These are phyloP conservation scores for Colletotrichum sp. DNA, from an alignment of 2,329 filamentous ascomycete species.

Conservation along the genomic window DNA sequence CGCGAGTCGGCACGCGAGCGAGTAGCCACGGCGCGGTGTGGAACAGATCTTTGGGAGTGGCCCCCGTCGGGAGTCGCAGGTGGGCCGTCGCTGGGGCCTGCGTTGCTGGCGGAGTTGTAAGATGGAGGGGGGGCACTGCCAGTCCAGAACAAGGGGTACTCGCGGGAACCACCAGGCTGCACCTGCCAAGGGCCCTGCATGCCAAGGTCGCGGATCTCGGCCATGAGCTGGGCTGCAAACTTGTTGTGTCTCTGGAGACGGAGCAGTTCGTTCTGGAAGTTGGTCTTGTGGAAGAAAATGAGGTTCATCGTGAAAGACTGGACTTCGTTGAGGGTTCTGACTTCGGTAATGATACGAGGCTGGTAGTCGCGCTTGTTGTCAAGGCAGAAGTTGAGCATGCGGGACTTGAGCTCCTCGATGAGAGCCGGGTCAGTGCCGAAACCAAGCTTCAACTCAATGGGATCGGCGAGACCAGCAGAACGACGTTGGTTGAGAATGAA, in stretches of 20 bases:
- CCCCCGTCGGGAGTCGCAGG: slow-evolving; percentile 10
- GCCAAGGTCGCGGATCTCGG: slow-evolving; percentile 80
- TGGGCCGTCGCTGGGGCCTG: slow-evolving; percentile 18
- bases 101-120: slow-evolving; percentile 32
- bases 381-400: slow-evolving; percentile 82
- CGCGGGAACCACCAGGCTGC: slow-evolving; percentile 71
- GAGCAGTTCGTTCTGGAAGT: slow-evolving; percentile 93
- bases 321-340: slow-evolving; percentile 80
- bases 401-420: slow-evolving; percentile 81
- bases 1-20: slow-evolving; percentile 21
- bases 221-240: slow-evolving; percentile 91
- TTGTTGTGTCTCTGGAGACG: slow-evolving; percentile 92
- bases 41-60: slow-evolving; percentile 26
- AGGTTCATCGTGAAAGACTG: slow-evolving; percentile 89
- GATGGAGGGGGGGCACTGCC: slow-evolving; percentile 38
- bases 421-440: slow-evolving; percentile 86
- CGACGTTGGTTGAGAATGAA: slow-evolving; percentile 96
- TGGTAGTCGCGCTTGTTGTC: slow-evolving; percentile 91
- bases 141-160: slow-evolving; percentile 67
- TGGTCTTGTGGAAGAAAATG: slow-evolving; percentile 97
- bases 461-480: slow-evolving; percentile 86
- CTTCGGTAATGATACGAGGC: slow-evolving; percentile 83
- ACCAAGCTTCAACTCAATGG: slow-evolving; percentile 81
- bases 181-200: slow-evolving; percentile 75
- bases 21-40: slow-evolving; percentile 28